phyloP scores from a whole-genome alignment of 768 basidiomycete species.

The Paxillus ammoniavirescens region DNA sequence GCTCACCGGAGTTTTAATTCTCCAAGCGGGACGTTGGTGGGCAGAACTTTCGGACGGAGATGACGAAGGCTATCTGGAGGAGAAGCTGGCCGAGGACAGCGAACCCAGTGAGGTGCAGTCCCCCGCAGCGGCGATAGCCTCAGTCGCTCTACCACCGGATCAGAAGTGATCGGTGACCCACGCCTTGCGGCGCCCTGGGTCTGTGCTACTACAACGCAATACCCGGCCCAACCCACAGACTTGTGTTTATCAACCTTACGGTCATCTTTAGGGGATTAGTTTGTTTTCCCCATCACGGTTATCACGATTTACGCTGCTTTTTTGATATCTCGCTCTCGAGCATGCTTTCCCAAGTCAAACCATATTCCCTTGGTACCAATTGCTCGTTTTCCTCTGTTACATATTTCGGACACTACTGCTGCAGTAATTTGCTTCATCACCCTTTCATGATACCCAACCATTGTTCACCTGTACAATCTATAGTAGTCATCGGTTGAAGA shows the following conservation, averaged over 20 bases:
- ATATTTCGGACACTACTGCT: slow-evolving; percentile 8
- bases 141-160: slow-evolving; percentile 2
- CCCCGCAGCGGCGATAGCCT: background rate
- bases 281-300: slow-evolving; percentile 10
- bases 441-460: background rate
- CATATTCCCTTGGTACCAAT: background rate
- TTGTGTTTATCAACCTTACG: slow-evolving; percentile 4
- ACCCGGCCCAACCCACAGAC: background rate
- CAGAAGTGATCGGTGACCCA: slow-evolving; percentile 14
- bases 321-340: slow-evolving; percentile 21
- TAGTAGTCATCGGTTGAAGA: no score
- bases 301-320: slow-evolving; percentile 28
- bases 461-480: background rate
- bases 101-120: slow-evolving; percentile 9
- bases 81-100: slow-evolving; percentile 23
- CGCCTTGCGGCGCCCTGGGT: background rate
- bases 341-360: slow-evolving; percentile 16
- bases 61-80: slow-evolving; percentile 40
- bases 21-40: slow-evolving; percentile 86
- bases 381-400: slow-evolving; percentile 5
- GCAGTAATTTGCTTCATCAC: slow-evolving; percentile 1
- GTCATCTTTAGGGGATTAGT: background rate
- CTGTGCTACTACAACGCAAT: background rate
- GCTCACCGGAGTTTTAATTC: slow-evolving; percentile 78
- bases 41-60: slow-evolving; percentile 71